Evolutionary conservation across 257 asterid species (phyloP).

Genomic region (Cordia subcordata): DNA sequence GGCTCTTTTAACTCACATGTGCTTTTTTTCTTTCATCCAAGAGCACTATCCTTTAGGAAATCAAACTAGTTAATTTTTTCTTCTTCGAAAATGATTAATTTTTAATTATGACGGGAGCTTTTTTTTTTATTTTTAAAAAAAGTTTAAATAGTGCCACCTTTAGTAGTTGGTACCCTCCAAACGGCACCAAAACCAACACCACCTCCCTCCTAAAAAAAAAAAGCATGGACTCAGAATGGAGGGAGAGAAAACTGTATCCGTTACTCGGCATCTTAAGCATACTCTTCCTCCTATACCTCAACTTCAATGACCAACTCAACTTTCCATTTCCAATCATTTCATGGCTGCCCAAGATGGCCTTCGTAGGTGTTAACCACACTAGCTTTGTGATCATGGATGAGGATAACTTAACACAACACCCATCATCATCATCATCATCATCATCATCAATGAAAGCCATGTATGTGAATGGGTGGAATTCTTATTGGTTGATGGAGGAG

Average conservation of each 20-base stretch:
- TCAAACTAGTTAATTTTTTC: too few relatives aligned
- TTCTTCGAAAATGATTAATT: too few relatives aligned
- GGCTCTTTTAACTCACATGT: too few relatives aligned
- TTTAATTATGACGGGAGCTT: too few relatives aligned
- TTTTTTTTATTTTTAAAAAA: too few relatives aligned
- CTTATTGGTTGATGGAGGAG: constrained; percentile 60
- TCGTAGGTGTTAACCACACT: constrained; percentile 50
- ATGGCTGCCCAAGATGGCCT: constrained; percentile 35
- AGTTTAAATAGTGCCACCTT: too few relatives aligned
- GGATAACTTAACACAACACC: background rate
- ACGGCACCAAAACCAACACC: too few relatives aligned
- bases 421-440: background rate
- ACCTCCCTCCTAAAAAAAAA: too few relatives aligned
- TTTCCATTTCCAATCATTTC: constrained; percentile 23
- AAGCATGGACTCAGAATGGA: constrained; percentile 38
- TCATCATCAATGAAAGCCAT: constrained; percentile 8
- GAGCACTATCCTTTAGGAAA: too few relatives aligned
- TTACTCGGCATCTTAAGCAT: constrained; percentile 28
- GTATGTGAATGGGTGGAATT: constrained; percentile 60
- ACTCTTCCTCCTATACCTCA: constrained; percentile 26
- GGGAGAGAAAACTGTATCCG: constrained; percentile 32
- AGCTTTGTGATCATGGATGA: constrained; percentile 32
- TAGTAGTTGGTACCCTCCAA: too few relatives aligned
- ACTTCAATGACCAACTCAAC: constrained; percentile 23
- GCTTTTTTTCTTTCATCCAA: too few relatives aligned